Percentiles rank a stretch among this genome's conserved stretches.
These are phyloP conservation scores for Arctium lappa DNA, from an alignment of 129 eudicot genomes.

Conservation along the genomic window DNA sequence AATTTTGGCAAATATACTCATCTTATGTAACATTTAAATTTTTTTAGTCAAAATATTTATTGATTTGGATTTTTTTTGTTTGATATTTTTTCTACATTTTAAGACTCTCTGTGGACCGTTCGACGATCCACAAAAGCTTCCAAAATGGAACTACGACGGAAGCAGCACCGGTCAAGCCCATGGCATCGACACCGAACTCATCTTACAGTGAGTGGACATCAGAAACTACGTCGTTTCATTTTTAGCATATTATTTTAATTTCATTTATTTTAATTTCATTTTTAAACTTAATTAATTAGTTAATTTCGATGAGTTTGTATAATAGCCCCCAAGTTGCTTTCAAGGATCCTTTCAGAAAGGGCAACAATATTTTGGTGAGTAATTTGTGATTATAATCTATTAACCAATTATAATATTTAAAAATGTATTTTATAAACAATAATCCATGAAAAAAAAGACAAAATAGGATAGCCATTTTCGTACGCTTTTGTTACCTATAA, in stretches of 20 bases:
- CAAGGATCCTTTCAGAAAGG: constrained; percentile 90
- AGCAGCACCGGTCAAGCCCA: constrained; percentile 86
- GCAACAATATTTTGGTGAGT: constrained; percentile 78
- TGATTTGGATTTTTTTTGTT: neutral
- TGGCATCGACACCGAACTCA: constrained; percentile 84
- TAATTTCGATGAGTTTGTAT: neutral
- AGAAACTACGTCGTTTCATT: neutral
- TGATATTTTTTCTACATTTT: neutral
- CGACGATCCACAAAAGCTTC: constrained; percentile 62
- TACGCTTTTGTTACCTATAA: neutral
- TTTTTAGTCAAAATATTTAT: too few relatives aligned
- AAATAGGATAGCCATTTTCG: neutral
- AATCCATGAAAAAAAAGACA: too few relatives aligned
- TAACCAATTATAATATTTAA: neutral
- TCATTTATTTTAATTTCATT: neutral
- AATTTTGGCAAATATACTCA: too few relatives aligned
- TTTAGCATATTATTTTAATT: neutral
- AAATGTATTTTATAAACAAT: too few relatives aligned
- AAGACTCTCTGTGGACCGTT: constrained; percentile 69
- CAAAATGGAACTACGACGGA: constrained; percentile 93
- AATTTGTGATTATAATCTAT: neutral
- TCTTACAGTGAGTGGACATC: constrained; percentile 47
- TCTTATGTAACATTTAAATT: too few relatives aligned
- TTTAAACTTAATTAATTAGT: neutral
- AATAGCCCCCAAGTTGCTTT: constrained; percentile 83